Base-by-base conservation (phyloP, 129 eudicot species). In the Chrysanthemum makinoi region DNA sequence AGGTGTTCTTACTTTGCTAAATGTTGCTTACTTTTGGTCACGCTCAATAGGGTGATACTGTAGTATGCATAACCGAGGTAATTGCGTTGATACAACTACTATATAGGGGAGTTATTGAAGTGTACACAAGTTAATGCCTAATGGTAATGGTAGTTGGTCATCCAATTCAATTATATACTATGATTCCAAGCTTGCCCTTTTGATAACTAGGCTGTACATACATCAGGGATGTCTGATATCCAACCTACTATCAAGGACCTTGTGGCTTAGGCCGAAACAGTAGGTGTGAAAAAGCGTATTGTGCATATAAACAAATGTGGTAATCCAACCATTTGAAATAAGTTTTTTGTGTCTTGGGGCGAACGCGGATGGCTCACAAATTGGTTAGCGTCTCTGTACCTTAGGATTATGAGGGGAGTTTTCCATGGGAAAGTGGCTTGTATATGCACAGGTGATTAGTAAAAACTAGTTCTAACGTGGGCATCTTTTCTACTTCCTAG, bases 241-340 rank as follows among this genome's bases (percentile, higher is more conserved):
- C 8, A 35, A 35, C 44, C 8, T 39, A 39, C 46, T 39, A 7
- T 39, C 10, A 9, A 39, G 46, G 9, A 39, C 6, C 46, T 39
- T 39, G 46, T 39, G 46, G 46, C 46, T 39, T 39, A 39, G 46
- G 46, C 46, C 10, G 8, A 39, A 39, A 39, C 10, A 39, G 46
- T 39, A 39, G 1, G 46, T 39, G 46, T 39, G 46, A 39, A 39
- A 39, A 39, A 6, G 9, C 46, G 10, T 9, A 39, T 7, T 39
- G 10, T 39, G 62, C 54, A 69, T 69, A 54, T 14, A 54, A 53
- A 52, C 10, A 9, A 10, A 69, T 57, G 17, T 56, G 75, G 75
- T 22, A 3, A 39, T 20, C 4, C 10, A 46, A 71, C 10, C 6
- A 9, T 39, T 39, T 6, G 9, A 39, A 39, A 39, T 6, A 39